phyloP scores from a whole-genome alignment of 2,329 filamentous ascomycete genomes.

The Pezicula rhizophila region DNA sequence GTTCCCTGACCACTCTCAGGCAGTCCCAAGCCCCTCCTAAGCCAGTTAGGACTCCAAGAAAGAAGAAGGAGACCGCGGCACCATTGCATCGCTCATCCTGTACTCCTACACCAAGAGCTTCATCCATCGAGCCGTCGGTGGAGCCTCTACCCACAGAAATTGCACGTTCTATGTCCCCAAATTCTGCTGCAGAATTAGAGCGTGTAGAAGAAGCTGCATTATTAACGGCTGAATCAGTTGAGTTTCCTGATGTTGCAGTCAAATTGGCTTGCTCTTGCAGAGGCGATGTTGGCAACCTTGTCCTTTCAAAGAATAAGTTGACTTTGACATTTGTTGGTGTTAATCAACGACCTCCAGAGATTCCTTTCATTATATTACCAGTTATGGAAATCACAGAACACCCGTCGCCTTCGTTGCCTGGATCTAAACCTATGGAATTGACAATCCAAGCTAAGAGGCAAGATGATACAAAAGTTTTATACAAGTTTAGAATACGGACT shows the following conservation, averaged over 20 bases:
- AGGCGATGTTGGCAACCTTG: conserved; percentile 18
- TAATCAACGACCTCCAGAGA: conserved; percentile 6
- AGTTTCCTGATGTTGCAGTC: conserved; percentile 8
- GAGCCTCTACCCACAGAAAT: no score
- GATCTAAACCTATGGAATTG: conserved; percentile 26
- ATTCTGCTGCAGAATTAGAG: neutral
- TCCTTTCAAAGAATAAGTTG: conserved; percentile 19
- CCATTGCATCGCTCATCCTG: no score
- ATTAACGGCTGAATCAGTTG: conserved; percentile 8
- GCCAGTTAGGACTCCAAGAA: no score
- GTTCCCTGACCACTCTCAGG: no score
- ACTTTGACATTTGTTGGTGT: conserved; percentile 16
- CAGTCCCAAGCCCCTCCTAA: no score
- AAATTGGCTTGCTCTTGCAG: conserved; percentile 18
- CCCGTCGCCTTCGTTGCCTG: conserved; percentile 19
- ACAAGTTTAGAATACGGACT: conserved; percentile 20
- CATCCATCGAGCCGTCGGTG: no score
- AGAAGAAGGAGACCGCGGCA: no score
- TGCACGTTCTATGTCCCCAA: neutral
- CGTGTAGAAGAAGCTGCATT: conserved; percentile 3
- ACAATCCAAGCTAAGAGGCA: conserved; percentile 13
- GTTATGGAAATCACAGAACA: conserved; percentile 16
- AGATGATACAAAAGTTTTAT: conserved; percentile 5
- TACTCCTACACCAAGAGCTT: no score
- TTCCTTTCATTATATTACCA: conserved; percentile 12